These are phyloP conservation scores for Aspergillus leporis DNA, from an alignment of 495 filamentous ascomycete species.

Conservation along the genomic window DNA sequence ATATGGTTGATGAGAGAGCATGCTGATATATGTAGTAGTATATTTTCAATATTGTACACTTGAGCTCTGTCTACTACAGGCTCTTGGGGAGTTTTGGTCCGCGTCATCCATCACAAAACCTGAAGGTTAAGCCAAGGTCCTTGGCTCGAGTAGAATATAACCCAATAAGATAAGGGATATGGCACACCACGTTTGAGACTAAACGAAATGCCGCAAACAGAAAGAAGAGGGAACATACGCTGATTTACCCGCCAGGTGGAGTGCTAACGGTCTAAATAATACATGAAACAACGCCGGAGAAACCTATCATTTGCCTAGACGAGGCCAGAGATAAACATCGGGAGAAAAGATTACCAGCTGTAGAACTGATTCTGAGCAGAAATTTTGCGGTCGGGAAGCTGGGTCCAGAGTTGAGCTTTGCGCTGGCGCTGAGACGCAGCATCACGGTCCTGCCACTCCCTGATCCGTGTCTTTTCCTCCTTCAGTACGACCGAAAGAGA, in stretches of 20 bases:
- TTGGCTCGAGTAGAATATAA: background rate
- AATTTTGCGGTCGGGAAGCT: conserved; percentile 68
- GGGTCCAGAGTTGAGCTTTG: conserved; percentile 76
- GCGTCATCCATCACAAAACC: background rate
- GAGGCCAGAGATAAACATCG: conserved; percentile 5
- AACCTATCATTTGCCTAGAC: background rate
- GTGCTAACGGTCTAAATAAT: conserved; percentile 23
- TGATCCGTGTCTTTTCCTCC: conserved; percentile 85
- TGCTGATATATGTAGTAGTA: conserved; percentile 9
- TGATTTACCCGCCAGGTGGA: conserved; percentile 17
- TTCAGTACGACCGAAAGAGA: conserved; percentile 83
- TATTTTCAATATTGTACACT: conserved; percentile 26
- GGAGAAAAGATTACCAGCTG: conserved; percentile 66
- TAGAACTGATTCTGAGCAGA: conserved; percentile 79
- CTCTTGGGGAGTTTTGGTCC: background rate
- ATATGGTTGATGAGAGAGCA: background rate
- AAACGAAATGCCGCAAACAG: conserved; percentile 2
- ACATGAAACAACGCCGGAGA: conserved; percentile 15
- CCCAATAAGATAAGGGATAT: background rate
- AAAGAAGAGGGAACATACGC: conserved; percentile 12
- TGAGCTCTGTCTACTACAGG: conserved; percentile 1
- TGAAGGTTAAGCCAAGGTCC: background rate
- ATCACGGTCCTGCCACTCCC: conserved; percentile 73
- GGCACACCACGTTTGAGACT: background rate
- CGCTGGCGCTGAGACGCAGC: conserved; percentile 67